A percentile compares a stretch with the other conserved stretches of the same genome.
Evolutionary conservation across 2,329 filamentous ascomycete genomes (phyloP).

Genomic region (Arachnomyces sp.): DNA sequence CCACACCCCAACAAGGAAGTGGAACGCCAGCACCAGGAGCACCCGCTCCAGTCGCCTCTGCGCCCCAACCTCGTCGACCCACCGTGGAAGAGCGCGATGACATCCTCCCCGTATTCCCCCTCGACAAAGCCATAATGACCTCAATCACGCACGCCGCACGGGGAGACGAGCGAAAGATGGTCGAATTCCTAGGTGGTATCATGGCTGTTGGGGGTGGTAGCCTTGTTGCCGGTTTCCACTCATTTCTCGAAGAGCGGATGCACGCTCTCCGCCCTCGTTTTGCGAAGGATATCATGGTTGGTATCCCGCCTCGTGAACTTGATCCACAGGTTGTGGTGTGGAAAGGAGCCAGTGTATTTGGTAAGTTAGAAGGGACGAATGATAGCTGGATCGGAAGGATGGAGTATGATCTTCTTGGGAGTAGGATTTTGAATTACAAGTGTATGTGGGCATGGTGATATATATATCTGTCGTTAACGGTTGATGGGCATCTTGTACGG

Average conservation of each 20-base stretch:
- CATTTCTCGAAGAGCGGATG: constrained; percentile 74
- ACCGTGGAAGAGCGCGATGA: constrained; percentile 60
- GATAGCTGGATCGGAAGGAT: constrained; percentile 86
- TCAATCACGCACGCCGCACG: constrained; percentile 80
- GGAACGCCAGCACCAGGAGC: constrained; percentile 33
- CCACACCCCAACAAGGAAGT: constrained; percentile 51
- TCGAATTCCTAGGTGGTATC: constrained; percentile 80
- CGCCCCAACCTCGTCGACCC: constrained; percentile 32
- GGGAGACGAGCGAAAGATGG: constrained; percentile 84
- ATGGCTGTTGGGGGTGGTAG: constrained; percentile 84
- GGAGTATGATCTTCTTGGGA: constrained; percentile 81
- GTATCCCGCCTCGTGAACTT: constrained; percentile 74
- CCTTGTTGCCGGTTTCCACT: constrained; percentile 69
- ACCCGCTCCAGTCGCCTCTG: constrained; percentile 15
- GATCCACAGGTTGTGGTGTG: constrained; percentile 95
- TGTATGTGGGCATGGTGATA: constrained; percentile 52
- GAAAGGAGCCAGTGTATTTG: constrained; percentile 97
- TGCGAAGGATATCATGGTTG: constrained; percentile 59
- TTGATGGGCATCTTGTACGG: too few relatives aligned
- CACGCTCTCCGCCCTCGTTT: constrained; percentile 55
- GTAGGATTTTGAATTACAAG: constrained; percentile 77
- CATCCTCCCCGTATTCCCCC: constrained; percentile 70
- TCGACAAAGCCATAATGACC: constrained; percentile 83
- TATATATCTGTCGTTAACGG: constrained; percentile 6
- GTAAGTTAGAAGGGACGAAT: constrained; percentile 74